Base-by-base conservation (phyloP, 2,329 filamentous ascomycete genomes). In the Capronia americana region DNA sequence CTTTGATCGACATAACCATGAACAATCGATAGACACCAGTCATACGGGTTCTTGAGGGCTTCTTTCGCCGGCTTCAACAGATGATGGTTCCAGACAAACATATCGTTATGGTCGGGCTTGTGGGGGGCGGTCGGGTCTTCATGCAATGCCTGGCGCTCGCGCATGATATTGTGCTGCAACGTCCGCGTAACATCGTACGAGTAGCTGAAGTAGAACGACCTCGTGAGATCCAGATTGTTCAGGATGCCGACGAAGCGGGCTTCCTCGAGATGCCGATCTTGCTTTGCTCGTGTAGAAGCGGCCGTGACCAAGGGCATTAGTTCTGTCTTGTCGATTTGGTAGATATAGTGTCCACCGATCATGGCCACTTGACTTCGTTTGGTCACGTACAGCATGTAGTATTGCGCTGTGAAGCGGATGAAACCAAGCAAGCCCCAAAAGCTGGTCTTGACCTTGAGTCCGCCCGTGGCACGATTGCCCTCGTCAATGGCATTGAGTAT, bases 61-160 rank as follows among this genome's bases (percentile, higher is more conserved):
- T 82, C 79, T 12, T 86, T 82, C 0, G 90, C 92, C 0, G 95
- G 93, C 66, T 90, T 84, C 20, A 99, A 84, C 4, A 99, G 84
- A 77, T 97, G 91, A 72, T 92, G 88, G 73, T 99, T 99, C 95
- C 95, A 99, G 2, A 98, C 91, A 75, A 99, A 99, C 95, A 99
- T 99, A 46, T 90, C 87, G 74, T 97, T 96, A 76, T 90, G 90
- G 72, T 93, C 87, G 34, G 86, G 85, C 30, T 85, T 82, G 48
- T 84, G 82, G 6, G 85, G 83, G 30, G 86, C 85, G 1, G 86
- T 81, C 12, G 84, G 79, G 0, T 91, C 92, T 67, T 88, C 83
- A 32, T 87, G 85, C 57, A 96, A 79, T 2, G 89, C 88, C 57
- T 86, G 84, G 46, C 95, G 86, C 78, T 97, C 93, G 34, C 88